Conservation (phyloP, 2,329 filamentous ascomycete genomes). For the Mariannaea elegans region DNA sequence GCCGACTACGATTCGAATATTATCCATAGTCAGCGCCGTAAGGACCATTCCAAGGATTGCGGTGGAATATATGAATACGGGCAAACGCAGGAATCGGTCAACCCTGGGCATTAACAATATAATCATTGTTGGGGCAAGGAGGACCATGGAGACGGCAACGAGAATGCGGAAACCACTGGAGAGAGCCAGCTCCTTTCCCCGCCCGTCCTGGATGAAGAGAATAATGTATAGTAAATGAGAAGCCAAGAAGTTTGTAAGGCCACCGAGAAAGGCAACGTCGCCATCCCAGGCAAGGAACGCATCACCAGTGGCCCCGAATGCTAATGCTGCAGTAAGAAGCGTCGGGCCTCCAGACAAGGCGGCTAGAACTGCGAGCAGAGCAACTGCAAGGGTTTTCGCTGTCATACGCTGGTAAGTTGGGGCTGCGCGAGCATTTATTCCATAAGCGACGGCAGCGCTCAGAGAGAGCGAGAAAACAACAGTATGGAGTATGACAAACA, state of each 20-base stretch:
- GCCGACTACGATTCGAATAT: slow-evolving; percentile 36
- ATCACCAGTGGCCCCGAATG: slow-evolving; percentile 46
- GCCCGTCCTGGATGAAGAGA: slow-evolving; percentile 34
- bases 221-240: slow-evolving; percentile 47
- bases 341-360: slow-evolving; percentile 22
- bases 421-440: slow-evolving; percentile 22
- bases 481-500: too few species aligned
- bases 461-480: not conserved
- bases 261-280: slow-evolving; percentile 44
- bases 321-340: slow-evolving; percentile 41
- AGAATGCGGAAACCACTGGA: not conserved
- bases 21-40: slow-evolving; percentile 40
- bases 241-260: slow-evolving; percentile 45
- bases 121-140: not conserved
- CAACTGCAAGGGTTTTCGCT: slow-evolving; percentile 44
- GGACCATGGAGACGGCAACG: not conserved
- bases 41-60: slow-evolving; percentile 46
- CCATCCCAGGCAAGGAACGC: slow-evolving; percentile 48
- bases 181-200: not conserved
- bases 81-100: slow-evolving; percentile 13
- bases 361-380: slow-evolving; percentile 39
- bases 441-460: slow-evolving; percentile 30
- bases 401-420: slow-evolving; percentile 42
- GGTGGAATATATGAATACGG: slow-evolving; percentile 44
- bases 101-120: not conserved